These are phyloP conservation scores for Lecanicillium sp. DNA, from an alignment of 2,329 filamentous ascomycete species.

Conservation along the genomic window DNA sequence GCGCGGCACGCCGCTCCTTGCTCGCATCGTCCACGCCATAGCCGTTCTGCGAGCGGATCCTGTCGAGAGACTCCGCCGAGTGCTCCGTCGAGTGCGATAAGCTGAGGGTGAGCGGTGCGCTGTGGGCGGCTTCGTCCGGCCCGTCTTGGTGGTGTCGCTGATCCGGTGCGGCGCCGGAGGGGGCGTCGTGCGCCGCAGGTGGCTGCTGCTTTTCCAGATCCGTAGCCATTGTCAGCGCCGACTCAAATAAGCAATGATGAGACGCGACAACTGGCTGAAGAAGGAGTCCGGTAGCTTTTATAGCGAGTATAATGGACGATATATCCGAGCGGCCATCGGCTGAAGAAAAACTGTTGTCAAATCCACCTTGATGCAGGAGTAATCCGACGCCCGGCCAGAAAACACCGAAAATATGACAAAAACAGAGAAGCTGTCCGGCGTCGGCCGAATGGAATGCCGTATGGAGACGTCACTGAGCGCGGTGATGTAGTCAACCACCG, in stretches of 20 bases:
- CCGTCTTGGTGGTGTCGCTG: not conserved
- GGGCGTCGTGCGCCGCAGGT: not conserved
- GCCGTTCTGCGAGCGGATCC: slow-evolving; percentile 38
- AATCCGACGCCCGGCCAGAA: too few species aligned
- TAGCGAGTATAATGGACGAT: too few species aligned
- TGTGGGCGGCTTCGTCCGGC: too few species aligned
- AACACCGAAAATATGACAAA: too few species aligned
- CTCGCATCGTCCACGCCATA: slow-evolving; percentile 38
- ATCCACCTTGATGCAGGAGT: too few species aligned
- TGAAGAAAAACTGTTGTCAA: too few species aligned
- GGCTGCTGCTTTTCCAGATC: slow-evolving; percentile 10
- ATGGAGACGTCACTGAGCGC: too few species aligned
- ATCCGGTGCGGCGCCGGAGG: not conserved
- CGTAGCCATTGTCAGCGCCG: not conserved
- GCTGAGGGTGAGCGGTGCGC: not conserved
- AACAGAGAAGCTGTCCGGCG: too few species aligned
- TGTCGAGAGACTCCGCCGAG: slow-evolving; percentile 21
- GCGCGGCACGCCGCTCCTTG: slow-evolving; percentile 19
- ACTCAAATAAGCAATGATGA: not conserved
- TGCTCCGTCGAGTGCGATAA: slow-evolving; percentile 5
- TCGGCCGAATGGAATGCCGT: too few species aligned
- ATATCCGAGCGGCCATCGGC: too few species aligned
- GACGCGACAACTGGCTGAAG: not conserved
- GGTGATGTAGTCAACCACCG: too few species aligned
- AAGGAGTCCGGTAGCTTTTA: not conserved